These are phyloP conservation scores for Umbelopsis sp. DNA, from an alignment of 192 early-diverging fungal species.

Conservation along the genomic window DNA sequence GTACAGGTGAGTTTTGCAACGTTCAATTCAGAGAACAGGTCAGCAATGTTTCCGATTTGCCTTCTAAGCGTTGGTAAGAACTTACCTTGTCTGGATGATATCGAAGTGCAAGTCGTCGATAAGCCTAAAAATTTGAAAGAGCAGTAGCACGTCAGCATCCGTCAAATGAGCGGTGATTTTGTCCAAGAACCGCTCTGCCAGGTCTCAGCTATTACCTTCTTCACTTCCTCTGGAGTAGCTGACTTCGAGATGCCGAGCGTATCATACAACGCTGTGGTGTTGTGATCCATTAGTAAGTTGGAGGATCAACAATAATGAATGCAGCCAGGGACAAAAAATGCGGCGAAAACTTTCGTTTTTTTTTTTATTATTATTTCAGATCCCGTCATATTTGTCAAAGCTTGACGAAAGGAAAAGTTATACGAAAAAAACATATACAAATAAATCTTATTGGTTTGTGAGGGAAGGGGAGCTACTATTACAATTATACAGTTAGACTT, in stretches of 20 bases:
- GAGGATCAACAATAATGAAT: neutral
- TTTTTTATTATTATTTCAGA: neutral
- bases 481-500: neutral
- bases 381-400: too few relatives aligned
- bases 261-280: conserved; percentile 57
- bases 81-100: conserved; percentile 73
- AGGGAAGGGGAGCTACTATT: neutral
- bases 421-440: too few relatives aligned
- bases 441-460: too few relatives aligned
- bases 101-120: conserved; percentile 56
- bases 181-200: neutral
- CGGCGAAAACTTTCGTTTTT: neutral
- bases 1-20: neutral
- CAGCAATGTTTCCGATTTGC: neutral
- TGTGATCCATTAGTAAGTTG: conserved; percentile 50
- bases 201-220: conserved; percentile 39
- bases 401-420: too few relatives aligned
- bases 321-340: conserved; percentile 14
- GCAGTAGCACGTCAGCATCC: neutral
- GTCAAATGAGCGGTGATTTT: neutral
- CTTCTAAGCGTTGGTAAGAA: neutral
- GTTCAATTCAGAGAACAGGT: neutral
- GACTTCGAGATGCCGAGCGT: conserved; percentile 51
- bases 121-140: conserved; percentile 28
- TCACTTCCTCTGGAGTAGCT: conserved; percentile 59